Conservation (phyloP, 2,329 filamentous ascomycete genomes). For the Pseudonectria buxi region DNA sequence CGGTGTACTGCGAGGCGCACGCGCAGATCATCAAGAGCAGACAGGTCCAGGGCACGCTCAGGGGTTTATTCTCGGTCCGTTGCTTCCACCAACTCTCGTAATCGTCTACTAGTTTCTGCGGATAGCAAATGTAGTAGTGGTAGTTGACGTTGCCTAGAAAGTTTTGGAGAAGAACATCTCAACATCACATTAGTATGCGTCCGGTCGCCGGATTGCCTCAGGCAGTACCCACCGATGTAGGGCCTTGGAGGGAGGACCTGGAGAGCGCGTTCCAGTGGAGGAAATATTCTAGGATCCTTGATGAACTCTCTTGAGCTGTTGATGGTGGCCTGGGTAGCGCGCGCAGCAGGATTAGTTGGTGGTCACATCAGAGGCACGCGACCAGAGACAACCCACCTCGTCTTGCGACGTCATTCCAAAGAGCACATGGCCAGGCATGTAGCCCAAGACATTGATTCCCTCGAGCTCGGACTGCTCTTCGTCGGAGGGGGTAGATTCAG, state of each 20-base stretch:
- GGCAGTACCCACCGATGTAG: conserved; percentile 29
- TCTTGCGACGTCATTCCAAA: conserved; percentile 18
- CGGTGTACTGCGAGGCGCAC: conserved; percentile 29
- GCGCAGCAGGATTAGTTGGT: conserved; percentile 1
- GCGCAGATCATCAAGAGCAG: conserved; percentile 33
- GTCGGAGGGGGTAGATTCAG: conserved; percentile 13
- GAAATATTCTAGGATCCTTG: conserved; percentile 17
- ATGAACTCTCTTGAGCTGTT: conserved; percentile 14
- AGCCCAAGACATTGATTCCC: conserved; percentile 30
- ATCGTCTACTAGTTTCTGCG: conserved; percentile 28
- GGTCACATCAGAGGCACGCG: background rate
- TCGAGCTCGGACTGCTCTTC: conserved; percentile 20
- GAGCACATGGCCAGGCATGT: conserved; percentile 28
- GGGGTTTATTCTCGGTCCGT: conserved; percentile 22
- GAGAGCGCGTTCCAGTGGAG: conserved; percentile 26
- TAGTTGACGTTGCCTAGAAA: conserved; percentile 32
- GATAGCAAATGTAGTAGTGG: conserved; percentile 34
- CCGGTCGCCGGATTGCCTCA: too few relatives aligned
- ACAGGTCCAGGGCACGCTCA: conserved; percentile 32
- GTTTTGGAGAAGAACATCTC: conserved; percentile 32
- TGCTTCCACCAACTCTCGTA: conserved; percentile 30
- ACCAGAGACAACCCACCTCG: conserved; percentile 16
- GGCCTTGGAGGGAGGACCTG: conserved; percentile 25
- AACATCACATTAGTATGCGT: conserved; percentile 3
- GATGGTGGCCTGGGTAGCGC: conserved; percentile 5